Conservation (phyloP, 495 filamentous ascomycete species). For the Talaromyces stipitatus region DNA sequence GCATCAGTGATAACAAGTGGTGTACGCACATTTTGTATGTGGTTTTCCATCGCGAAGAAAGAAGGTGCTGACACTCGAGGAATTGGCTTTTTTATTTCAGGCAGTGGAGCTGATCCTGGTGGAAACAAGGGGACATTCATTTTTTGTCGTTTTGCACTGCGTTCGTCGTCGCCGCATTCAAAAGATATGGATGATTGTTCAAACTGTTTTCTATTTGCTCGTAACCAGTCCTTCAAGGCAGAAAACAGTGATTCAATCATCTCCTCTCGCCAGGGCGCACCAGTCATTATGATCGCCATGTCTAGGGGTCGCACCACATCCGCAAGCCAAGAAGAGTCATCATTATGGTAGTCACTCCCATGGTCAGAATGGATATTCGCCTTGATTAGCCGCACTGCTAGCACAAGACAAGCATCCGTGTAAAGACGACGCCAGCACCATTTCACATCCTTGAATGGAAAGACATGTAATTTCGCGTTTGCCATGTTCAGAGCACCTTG, state of each 20-base stretch:
- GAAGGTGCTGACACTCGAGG: slow-evolving; percentile 31
- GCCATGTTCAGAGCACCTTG: slow-evolving; percentile 35
- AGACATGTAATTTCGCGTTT: slow-evolving; percentile 63
- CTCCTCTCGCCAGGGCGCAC: slow-evolving; percentile 56
- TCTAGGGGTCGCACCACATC: slow-evolving; percentile 61
- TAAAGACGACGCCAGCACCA: slow-evolving; percentile 69
- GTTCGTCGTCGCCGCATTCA: slow-evolving; percentile 13
- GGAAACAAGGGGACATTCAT: slow-evolving; percentile 31
- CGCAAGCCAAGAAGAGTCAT: slow-evolving; percentile 22
- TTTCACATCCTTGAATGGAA: slow-evolving; percentile 67
- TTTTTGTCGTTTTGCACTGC: slow-evolving; percentile 25
- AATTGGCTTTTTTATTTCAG: slow-evolving; percentile 28
- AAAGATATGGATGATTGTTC: not conserved
- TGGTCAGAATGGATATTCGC: slow-evolving; percentile 4
- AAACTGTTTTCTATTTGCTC: not conserved
- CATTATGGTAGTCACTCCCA: not conserved
- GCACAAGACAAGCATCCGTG: slow-evolving; percentile 67
- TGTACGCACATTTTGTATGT: slow-evolving; percentile 43
- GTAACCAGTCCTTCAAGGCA: slow-evolving; percentile 22
- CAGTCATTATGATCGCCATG: slow-evolving; percentile 74
- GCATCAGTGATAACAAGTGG: slow-evolving; percentile 66
- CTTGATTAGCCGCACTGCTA: slow-evolving; percentile 39
- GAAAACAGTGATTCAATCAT: slow-evolving; percentile 44
- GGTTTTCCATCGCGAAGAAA: slow-evolving; percentile 56
- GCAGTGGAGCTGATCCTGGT: slow-evolving; percentile 24